Evolutionary conservation across 176 grass and related monocot species (phyloP).

Genomic region (Carex myosuroides): DNA sequence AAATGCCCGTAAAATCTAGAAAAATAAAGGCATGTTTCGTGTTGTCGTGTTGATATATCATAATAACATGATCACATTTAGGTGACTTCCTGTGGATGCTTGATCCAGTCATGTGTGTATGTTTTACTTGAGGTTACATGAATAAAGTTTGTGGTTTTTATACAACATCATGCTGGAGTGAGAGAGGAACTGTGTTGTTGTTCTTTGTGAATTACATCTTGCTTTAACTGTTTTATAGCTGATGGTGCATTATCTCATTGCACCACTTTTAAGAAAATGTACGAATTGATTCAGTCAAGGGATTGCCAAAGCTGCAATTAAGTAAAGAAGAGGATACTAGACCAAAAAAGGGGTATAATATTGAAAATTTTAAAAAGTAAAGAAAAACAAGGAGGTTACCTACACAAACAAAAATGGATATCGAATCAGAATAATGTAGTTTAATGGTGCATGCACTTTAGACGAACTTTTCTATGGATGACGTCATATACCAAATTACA

Average conservation of each 20-base stretch:
- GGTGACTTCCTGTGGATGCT: neutral
- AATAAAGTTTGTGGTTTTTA: neutral
- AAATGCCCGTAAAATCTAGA: conserved; percentile 59
- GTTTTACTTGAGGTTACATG: neutral
- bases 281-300: neutral
- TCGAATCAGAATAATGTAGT: neutral
- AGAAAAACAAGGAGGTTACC: neutral
- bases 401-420: neutral
- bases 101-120: neutral
- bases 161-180: neutral
- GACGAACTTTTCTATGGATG: neutral
- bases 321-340: neutral
- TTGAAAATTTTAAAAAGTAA: too few relatives aligned
- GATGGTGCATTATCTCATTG: neutral
- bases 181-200: neutral
- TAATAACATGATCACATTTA: neutral
- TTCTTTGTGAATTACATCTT: neutral
- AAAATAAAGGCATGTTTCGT: neutral
- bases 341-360: neutral
- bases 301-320: neutral
- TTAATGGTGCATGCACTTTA: neutral
- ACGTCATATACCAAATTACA: neutral
- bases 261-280: neutral
- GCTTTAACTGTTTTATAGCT: neutral
- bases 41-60: neutral